Base-by-base conservation (phyloP, 164 flowering plant species). In the Berberis thunbergii region DNA sequence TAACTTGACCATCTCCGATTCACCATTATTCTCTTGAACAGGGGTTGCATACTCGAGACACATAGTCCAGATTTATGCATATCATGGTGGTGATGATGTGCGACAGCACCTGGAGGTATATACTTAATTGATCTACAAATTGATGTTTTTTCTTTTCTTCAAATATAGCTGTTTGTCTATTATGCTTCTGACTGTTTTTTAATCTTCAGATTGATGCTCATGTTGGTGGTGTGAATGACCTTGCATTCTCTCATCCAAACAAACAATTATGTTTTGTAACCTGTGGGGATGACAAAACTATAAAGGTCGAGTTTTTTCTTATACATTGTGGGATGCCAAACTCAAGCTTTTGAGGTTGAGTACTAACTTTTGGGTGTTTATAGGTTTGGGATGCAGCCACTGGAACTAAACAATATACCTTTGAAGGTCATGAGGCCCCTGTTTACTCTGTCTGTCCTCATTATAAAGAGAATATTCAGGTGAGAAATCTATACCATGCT, bases 41-140 rank as follows among this genome's bases (percentile, higher is more conserved):
- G 95, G 95, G 26, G 86, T 84, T 73, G 95, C 87, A 59, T 88
- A 78, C 68, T 83, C 96, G 9, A 84, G 76, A 46, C 85, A 86
- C 72, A 77, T 88, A 65, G 84, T 83, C 57, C 96, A 86, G 46
- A 56, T 88, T 56, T 88, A 77, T 72, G 69, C 85, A 67, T 84
- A 80, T 69, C 73, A 69, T 67, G 81, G 84, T 13, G 79, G 69
- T 43, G 74, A 72, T 71, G 85, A 81, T 13, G 59, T 80, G 50
- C 68, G 76, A 44, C 81, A 77, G 49, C 84, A 76, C 61, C 65
- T 83, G 49, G 96, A 88, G 91, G 96, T 84, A 64, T 40, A 8
- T 12, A 26, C 26, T 26, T 26, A 13, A 26, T 26, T 26, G 26
- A 26, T 26, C 55, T 1, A 3, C 43, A 10, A 26, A 26, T 26